These are phyloP conservation scores for Taphrina deformans DNA, from an alignment of 1,139 yeast genomes.

Conservation along the genomic window DNA sequence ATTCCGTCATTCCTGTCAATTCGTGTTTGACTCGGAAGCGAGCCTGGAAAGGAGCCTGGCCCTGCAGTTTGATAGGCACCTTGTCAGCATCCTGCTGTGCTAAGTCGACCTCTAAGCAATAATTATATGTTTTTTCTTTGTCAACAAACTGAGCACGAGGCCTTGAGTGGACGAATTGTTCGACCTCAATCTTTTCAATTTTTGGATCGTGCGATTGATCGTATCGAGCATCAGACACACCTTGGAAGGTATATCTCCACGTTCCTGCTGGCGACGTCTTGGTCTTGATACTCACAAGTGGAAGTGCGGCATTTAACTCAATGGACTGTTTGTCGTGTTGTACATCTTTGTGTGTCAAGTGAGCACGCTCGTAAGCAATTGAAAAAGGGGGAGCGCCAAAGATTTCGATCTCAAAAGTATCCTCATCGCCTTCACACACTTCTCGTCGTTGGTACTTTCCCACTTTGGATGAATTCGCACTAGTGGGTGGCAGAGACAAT, in stretches of 20 bases:
- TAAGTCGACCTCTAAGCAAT: constrained; percentile 52
- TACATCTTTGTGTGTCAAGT: constrained; percentile 22
- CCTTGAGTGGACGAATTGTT: constrained; percentile 60
- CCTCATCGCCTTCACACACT: constrained; percentile 55
- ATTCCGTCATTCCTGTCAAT: constrained; percentile 53
- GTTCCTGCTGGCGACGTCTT: constrained; percentile 52
- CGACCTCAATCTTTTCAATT: constrained; percentile 52
- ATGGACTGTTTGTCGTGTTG: constrained; percentile 49
- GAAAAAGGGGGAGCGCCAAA: constrained; percentile 70
- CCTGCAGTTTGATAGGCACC: constrained; percentile 44
- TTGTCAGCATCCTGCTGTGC: constrained; percentile 50
- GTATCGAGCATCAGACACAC: constrained; percentile 68
- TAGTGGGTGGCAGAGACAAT: constrained; percentile 47
- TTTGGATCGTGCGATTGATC: constrained; percentile 47
- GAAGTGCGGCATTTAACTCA: constrained; percentile 55
- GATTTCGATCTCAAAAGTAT: constrained; percentile 54
- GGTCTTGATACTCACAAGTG: constrained; percentile 52
- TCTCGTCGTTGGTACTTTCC: constrained; percentile 46
- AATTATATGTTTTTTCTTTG: constrained; percentile 52
- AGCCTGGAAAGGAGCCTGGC: constrained; percentile 65
- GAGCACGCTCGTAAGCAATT: constrained; percentile 57
- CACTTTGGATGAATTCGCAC: constrained; percentile 38
- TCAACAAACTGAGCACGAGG: constrained; percentile 60
- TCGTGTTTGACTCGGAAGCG: constrained; percentile 58
- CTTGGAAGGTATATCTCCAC: constrained; percentile 62